Percentiles rank a stretch among this genome's conserved stretches.
Evolutionary conservation across 2,329 filamentous ascomycete species (phyloP).

Genomic region (Cercospora nicotianae): DNA sequence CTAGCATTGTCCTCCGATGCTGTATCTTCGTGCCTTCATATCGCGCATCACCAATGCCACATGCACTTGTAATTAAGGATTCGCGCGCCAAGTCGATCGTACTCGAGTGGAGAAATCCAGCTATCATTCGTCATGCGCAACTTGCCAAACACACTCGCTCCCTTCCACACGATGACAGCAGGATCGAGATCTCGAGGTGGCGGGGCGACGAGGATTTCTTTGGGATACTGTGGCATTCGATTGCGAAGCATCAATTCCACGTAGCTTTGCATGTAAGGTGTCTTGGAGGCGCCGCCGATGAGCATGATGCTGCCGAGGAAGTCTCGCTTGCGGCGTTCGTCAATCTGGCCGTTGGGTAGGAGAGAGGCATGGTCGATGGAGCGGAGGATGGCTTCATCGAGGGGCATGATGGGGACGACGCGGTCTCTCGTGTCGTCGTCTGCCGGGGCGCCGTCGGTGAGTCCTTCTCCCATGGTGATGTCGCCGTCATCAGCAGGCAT

Average conservation of each 20-base stretch:
- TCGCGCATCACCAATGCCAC: conserved; percentile 54
- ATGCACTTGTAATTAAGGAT: conserved; percentile 80
- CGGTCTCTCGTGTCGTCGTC: conserved; percentile 66
- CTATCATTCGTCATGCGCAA: conserved; percentile 84
- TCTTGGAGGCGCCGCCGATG: conserved; percentile 79
- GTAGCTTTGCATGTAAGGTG: conserved; percentile 74
- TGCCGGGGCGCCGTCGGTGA: conserved; percentile 42
- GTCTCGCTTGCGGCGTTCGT: conserved; percentile 91
- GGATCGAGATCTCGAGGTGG: conserved; percentile 93
- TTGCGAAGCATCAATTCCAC: conserved; percentile 79
- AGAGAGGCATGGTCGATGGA: conserved; percentile 79
- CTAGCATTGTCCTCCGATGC: background rate
- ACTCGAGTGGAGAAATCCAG: conserved; percentile 87
- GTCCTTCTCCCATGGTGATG: conserved; percentile 47
- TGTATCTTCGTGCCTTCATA: background rate
- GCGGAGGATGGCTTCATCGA: conserved; percentile 87
- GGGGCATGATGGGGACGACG: conserved; percentile 76
- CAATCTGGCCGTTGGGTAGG: conserved; percentile 56
- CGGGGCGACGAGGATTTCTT: conserved; percentile 66
- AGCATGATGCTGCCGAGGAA: conserved; percentile 89
- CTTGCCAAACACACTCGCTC: conserved; percentile 92
- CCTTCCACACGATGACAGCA: conserved; percentile 98
- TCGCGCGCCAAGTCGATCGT: conserved; percentile 78
- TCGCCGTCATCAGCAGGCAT: conserved; percentile 61
- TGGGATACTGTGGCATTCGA: conserved; percentile 59